Base-by-base conservation (phyloP, 1,139 yeast genomes). In the Suhomyces chickasaworum region DNA sequence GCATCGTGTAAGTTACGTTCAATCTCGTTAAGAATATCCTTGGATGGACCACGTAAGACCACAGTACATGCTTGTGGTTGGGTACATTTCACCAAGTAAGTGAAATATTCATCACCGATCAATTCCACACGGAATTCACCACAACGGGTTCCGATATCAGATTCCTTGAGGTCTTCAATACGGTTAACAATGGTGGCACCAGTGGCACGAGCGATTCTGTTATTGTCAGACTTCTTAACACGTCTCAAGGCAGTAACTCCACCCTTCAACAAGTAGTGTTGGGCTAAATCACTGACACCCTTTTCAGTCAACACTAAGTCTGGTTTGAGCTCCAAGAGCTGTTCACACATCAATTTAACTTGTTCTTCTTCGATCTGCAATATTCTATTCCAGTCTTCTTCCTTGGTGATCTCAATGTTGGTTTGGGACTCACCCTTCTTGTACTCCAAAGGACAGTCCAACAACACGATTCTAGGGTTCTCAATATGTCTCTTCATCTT, bases 381-480 rank as follows among this genome's bases (percentile, higher is more conserved):
- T 53, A 91, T 84, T 69, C 98, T 83, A 66, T 86, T 86, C 98
- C 99, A 95, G 71, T 95, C 99, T 51, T 85, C 89, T 67, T 93
- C 98, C 63, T 89, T 89, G 43, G 97, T 86, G 68, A 95, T 91
- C 73, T 95, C 99, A 58, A 95, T 90, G 69, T 93, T 93, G 47
- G 99, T 93, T 68, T 95, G 99, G 2, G 97, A 90, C 71, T 95
- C 99, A 51, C 99, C 99, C 78, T 95, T 95, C 73, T 95, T 95
- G 73, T 95, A 95, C 70, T 95, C 99, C 60, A 95, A 77, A 16
- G 99, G 98, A 68, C 98, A 91, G 69, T 95, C 99, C 58, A 95
- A 78, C 54, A 95, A 78, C 34, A 95, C 80, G 46, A 95, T 81
- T 55, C 95, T 79, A 42, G 99, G 99, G 61, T 89, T 88, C 62